Conservation (phyloP, 441 rosid genomes). For the Euphorbia neoarborescens region DNA sequence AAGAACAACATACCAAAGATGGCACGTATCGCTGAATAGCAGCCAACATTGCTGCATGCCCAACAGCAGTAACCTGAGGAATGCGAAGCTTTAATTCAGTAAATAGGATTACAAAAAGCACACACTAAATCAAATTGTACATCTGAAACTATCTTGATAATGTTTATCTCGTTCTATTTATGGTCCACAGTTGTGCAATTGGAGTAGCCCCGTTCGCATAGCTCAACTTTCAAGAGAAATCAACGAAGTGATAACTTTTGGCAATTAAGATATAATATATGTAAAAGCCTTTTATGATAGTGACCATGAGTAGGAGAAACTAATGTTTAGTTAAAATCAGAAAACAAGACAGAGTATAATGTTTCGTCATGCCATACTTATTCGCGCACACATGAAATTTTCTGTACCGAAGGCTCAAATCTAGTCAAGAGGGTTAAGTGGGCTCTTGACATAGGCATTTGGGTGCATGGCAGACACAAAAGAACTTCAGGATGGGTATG, state of each 20-base stretch:
- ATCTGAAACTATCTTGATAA: not conserved
- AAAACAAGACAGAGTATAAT: not conserved
- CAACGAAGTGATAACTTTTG: not conserved
- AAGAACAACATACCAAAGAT: constrained; percentile 49
- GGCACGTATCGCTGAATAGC: constrained; percentile 94
- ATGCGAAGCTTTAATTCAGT: constrained; percentile 12
- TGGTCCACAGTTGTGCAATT: not conserved
- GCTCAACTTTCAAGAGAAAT: not conserved
- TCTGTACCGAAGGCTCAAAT: too few species aligned
- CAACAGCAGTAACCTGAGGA: constrained; percentile 86
- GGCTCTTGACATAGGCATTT: too few species aligned
- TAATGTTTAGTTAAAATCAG: not conserved
- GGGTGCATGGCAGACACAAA: too few species aligned
- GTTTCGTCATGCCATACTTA: too few species aligned
- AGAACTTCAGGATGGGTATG: too few species aligned
- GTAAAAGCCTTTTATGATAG: not conserved
- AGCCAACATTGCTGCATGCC: constrained; percentile 96
- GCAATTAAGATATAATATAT: not conserved
- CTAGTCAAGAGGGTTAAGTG: too few species aligned
- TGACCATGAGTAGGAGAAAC: not conserved
- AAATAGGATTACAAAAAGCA: not conserved
- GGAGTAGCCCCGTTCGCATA: not conserved
- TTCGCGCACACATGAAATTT: too few species aligned
- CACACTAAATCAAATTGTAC: not conserved
- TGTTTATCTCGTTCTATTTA: not conserved